These are phyloP conservation scores for Iodosphaeria phyllophila DNA, from an alignment of 2,329 filamentous ascomycete species.

Conservation along the genomic window DNA sequence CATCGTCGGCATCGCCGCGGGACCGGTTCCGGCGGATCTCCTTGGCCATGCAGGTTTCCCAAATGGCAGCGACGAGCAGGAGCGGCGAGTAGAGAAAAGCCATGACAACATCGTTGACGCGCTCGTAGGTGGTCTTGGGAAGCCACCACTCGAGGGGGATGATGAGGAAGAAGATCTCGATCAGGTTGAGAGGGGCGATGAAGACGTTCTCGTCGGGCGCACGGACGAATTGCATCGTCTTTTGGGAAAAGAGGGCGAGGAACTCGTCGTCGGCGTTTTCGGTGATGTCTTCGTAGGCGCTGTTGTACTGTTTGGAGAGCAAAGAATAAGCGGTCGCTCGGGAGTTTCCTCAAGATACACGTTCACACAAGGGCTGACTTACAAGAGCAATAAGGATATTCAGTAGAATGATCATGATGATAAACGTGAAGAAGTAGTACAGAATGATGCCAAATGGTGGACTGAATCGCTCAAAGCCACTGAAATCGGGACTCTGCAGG, in stretches of 20 bases:
- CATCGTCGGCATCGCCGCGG: slow-evolving; percentile 75
- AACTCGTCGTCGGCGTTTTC: slow-evolving; percentile 90
- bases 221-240: slow-evolving; percentile 91
- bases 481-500: slow-evolving; percentile 83
- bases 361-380: no score
- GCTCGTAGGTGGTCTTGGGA: slow-evolving; percentile 50
- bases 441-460: slow-evolving; percentile 87
- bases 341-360: no score
- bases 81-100: slow-evolving; percentile 68
- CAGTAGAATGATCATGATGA: slow-evolving; percentile 77
- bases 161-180: slow-evolving; percentile 67
- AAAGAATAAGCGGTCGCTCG: no score
- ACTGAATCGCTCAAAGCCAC: slow-evolving; percentile 73
- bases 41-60: slow-evolving; percentile 47
- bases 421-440: slow-evolving; percentile 95
- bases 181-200: slow-evolving; percentile 84
- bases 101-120: slow-evolving; percentile 82
- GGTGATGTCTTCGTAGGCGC: slow-evolving; percentile 87
- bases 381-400: slow-evolving; percentile 96
- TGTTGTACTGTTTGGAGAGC: no score
- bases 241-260: slow-evolving; percentile 79
- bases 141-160: slow-evolving; percentile 94
- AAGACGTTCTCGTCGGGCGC: slow-evolving; percentile 97
- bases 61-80: slow-evolving; percentile 56
- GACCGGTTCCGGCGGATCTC: slow-evolving; percentile 55